Evolutionary conservation across 1,139 yeast genomes (phyloP), one percentile per base, ranked within the genome.

Genomic region (Yamadazyma triangularis): DNA sequence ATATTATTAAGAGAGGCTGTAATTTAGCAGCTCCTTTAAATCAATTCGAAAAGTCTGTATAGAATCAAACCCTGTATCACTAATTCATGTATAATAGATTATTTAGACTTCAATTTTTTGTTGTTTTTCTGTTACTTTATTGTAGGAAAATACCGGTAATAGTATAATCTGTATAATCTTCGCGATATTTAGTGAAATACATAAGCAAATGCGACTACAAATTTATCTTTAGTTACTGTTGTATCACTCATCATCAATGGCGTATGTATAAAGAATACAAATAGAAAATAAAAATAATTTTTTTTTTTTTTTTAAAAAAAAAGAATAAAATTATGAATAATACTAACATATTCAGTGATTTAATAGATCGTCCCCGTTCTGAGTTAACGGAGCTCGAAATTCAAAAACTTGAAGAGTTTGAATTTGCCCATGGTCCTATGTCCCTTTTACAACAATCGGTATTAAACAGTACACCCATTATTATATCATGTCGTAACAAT

Each of bases 371-470:
- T 42, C 87, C 91, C 13, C 74, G 84, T 40, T 71, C 87, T 4
- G 96, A 89, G 48, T 71, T 89, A 34, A 77, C 88, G 4, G 88
- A 83, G 46, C 72, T 72, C 20, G 97, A 91, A 55, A 74, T 87
- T 28, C 80, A 77, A 33, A 80, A 77, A 47, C 67, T 88, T 25
- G 97, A 91, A 56, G 96, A 89, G 50, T 88, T 81, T 51, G 97
- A 91, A 56, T 85, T 87, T 51, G 68, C 77, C 35, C 79, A 87
- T 58, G 98, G 98, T 0, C 99, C 99, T 4, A 73, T 93, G 72
- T 79, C 94, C 3, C 70, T 91, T 22, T 70, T 91, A 15, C 86
- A 87, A 45, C 77, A 79, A 32, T 89, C 97, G 0, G 83, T 87
- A 25, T 73, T 79, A 42, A 73, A 78, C 39, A 79, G 77, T 36